Evolutionary conservation across 75 land plant species (phyloP).

Genomic region (Adiantum capillusveneris): DNA sequence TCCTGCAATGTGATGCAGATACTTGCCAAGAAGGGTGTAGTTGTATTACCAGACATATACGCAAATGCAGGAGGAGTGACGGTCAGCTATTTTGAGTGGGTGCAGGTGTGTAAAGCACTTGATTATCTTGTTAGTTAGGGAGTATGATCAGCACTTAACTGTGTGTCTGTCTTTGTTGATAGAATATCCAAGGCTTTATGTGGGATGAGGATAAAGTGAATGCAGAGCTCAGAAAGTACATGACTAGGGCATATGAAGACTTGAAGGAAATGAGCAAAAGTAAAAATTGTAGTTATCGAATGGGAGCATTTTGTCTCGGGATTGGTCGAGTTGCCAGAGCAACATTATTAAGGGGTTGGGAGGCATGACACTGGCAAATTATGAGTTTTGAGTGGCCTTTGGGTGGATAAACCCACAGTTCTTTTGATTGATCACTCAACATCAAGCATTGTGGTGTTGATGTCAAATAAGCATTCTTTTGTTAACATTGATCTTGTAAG

Average conservation of each 20-base stretch:
- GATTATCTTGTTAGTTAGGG: too few relatives aligned
- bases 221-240: constrained; percentile 57
- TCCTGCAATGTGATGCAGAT: constrained; percentile 12
- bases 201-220: constrained; percentile 92
- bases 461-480: too few relatives aligned
- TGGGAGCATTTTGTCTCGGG: constrained; percentile 92
- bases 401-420: too few relatives aligned
- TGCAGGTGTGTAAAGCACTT: constrained; percentile 51
- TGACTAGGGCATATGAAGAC: constrained; percentile 51
- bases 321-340: constrained; percentile 85
- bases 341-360: constrained; percentile 84
- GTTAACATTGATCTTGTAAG: too few relatives aligned
- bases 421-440: too few relatives aligned
- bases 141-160: too few relatives aligned
- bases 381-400: too few relatives aligned
- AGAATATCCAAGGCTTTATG: constrained; percentile 96
- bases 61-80: constrained; percentile 91
- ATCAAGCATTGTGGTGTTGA: too few relatives aligned
- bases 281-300: constrained; percentile 78
- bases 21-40: constrained; percentile 38
- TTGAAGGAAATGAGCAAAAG: constrained; percentile 71
- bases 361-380: constrained; percentile 52
- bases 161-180: not conserved
- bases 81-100: constrained; percentile 99
- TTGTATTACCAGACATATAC: constrained; percentile 39